Evolutionary conservation across 495 filamentous ascomycete genomes (phyloP).

Genomic region (Amphirosellinia nigrospora): DNA sequence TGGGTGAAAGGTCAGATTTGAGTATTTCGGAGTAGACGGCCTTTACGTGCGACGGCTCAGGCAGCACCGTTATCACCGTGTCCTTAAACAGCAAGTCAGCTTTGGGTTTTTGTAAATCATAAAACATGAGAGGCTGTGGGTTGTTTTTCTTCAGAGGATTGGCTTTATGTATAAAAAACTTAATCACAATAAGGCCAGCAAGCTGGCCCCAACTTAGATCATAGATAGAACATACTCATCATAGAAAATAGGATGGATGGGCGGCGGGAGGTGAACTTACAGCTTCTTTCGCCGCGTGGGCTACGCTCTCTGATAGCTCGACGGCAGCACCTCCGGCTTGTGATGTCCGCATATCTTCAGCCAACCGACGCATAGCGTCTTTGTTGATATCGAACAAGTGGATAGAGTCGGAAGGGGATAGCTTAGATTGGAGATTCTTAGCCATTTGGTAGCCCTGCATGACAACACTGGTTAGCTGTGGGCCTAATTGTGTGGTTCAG

Average conservation of each 20-base stretch:
- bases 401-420: slow-evolving; percentile 70
- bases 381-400: slow-evolving; percentile 77
- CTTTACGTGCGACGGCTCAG: slow-evolving; percentile 80
- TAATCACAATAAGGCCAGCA: slow-evolving; percentile 54
- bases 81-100: slow-evolving; percentile 57
- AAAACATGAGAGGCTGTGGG: slow-evolving; percentile 8
- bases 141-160: slow-evolving; percentile 65
- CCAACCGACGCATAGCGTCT: slow-evolving; percentile 63
- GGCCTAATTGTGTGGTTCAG: not conserved
- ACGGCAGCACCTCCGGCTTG: slow-evolving; percentile 58
- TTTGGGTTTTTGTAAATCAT: slow-evolving; percentile 9
- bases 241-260: slow-evolving; percentile 36
- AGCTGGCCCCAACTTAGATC: slow-evolving; percentile 64
- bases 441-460: slow-evolving; percentile 81
- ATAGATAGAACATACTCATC: slow-evolving; percentile 66
- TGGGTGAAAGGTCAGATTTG: slow-evolving; percentile 48
- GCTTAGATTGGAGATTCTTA: slow-evolving; percentile 80
- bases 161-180: slow-evolving; percentile 61
- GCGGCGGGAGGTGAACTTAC: slow-evolving; percentile 58
- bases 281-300: slow-evolving; percentile 71
- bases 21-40: slow-evolving; percentile 72
- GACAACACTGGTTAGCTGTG: not conserved
- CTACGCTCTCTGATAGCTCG: slow-evolving; percentile 61
- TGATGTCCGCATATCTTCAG: slow-evolving; percentile 60
- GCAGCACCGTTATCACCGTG: slow-evolving; percentile 79